Evolutionary conservation across 2,329 filamentous ascomycete genomes (phyloP), one percentile per base, ranked within the genome.

Genomic region (Xylaria arbuscula): DNA sequence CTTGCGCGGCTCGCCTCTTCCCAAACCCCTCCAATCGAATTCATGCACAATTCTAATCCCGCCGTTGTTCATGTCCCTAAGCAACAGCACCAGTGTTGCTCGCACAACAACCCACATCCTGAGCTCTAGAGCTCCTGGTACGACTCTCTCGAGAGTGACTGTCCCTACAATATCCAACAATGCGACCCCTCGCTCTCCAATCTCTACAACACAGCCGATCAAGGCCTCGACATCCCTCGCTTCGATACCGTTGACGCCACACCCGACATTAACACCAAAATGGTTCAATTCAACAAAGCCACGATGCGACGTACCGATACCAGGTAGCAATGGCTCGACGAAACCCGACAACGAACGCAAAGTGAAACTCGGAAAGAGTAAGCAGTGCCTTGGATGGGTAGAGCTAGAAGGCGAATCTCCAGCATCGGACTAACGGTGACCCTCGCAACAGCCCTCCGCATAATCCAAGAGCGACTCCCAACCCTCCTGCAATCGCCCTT

Each of bases 391-490:
- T 64, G 67, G 62, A 47, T 22, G 17, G 38, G 4, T 17, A 45
- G 40, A 45, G 66, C 64, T 7, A 13, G 13, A 38, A 5, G 34
- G 3, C 4, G 13, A 6, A 17, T 32, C 9, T 28, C 8, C 11
- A 50, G 40, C 28, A 54, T 34, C 7, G 45, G 53, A 54, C 72
- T 74, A 62, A 72, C 38, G 47, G 32, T n/a, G 19, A 64, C 55
- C 2, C 13, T 54, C 36, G 17, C 28, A 45, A 9, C 74, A 91
- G 89, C 89, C 70, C 83, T 92, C 11, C 84, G 89, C 62, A 85
- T 89, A 62, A 85, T 92, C 42, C 89, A 91, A 82, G 85, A 89
- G 71, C 87, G 86, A 71, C 83, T 92, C n/a, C 89, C 90, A 58
- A 89, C 87, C 1, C 85, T 92, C 62, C 85, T 92, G 24, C 87